Conservation (phyloP, 257 asterid species). For the Salvia miltiorrhiza region DNA sequence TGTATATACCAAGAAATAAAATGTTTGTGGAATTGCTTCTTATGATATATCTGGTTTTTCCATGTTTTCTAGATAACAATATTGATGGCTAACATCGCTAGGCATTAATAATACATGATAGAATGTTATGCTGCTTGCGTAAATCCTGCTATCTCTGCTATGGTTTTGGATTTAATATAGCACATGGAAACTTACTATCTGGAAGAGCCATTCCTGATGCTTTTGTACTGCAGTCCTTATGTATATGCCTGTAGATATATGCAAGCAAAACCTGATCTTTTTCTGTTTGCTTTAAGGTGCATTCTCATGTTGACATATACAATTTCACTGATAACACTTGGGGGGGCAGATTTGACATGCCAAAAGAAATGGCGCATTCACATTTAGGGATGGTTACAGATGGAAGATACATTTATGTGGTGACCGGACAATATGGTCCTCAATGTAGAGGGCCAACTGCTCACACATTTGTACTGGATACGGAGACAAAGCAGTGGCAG, state of each 20-base stretch:
- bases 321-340: constrained; percentile 84
- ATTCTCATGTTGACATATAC: constrained; percentile 89
- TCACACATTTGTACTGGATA: constrained; percentile 70
- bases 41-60: not conserved
- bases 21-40: not conserved
- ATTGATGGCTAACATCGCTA: not conserved
- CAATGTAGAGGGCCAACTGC: constrained; percentile 96
- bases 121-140: constrained; percentile 8
- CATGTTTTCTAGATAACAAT: not conserved
- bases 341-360: constrained; percentile 94
- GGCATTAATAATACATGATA: not conserved
- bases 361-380: constrained; percentile 97
- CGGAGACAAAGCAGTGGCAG: constrained; percentile 68
- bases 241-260: not conserved
- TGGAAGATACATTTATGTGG: constrained; percentile 83
- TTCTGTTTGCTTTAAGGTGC: constrained; percentile 49
- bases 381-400: constrained; percentile 97
- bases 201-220: not conserved
- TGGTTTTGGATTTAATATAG: constrained; percentile 1
- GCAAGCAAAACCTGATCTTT: constrained; percentile 2
- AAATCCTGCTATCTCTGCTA: not conserved
- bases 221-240: not conserved
- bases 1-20: not conserved
- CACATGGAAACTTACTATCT: not conserved
- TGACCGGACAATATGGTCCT: constrained; percentile 92